Percentiles rank a stretch among this genome's conserved stretches.
Conservation (phyloP, 768 basidiomycete species). For the Strobilomyces echinocephalus region DNA sequence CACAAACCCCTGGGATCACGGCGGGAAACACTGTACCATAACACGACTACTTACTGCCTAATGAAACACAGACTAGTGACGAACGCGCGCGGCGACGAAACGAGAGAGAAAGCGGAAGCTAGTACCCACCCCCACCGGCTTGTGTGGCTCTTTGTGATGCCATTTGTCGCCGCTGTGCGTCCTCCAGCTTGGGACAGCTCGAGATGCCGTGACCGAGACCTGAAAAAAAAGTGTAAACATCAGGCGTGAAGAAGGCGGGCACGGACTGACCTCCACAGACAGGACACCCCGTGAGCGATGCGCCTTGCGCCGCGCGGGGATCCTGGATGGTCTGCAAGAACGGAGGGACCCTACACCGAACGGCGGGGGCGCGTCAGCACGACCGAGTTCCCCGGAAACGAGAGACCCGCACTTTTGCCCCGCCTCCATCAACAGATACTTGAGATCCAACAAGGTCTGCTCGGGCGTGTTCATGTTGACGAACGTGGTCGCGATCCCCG, state of each 20-base stretch:
- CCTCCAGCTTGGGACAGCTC: conserved; percentile 96
- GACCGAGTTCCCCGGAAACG: not conserved
- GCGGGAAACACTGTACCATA: conserved; percentile 8
- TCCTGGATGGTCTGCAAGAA: conserved; percentile 90
- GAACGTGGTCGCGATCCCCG: conserved; percentile 97
- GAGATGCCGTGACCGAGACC: conserved; percentile 91
- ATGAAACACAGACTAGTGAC: not conserved
- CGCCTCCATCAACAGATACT: conserved; percentile 94
- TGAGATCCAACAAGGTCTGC: conserved; percentile 93
- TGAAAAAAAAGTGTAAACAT: conserved; percentile 22
- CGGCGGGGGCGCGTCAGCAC: not conserved
- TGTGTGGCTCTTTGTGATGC: conserved; percentile 75
- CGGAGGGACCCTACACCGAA: conserved; percentile 71
- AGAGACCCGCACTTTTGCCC: conserved; percentile 79
- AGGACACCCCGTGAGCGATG: conserved; percentile 80
- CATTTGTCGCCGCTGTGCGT: conserved; percentile 85
- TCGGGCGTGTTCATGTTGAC: conserved; percentile 98
- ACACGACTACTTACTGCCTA: not conserved
- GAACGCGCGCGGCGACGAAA: not conserved
- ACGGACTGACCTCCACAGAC: conserved; percentile 80
- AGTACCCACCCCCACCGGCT: conserved; percentile 49
- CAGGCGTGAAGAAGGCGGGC: not conserved
- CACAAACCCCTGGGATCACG: not conserved
- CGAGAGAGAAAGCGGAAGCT: not conserved
- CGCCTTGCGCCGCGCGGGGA: conserved; percentile 76